These are phyloP conservation scores for Ophiognomonia clavigignenti-juglandacearum DNA, from an alignment of 2,329 filamentous ascomycete species.

Conservation along the genomic window DNA sequence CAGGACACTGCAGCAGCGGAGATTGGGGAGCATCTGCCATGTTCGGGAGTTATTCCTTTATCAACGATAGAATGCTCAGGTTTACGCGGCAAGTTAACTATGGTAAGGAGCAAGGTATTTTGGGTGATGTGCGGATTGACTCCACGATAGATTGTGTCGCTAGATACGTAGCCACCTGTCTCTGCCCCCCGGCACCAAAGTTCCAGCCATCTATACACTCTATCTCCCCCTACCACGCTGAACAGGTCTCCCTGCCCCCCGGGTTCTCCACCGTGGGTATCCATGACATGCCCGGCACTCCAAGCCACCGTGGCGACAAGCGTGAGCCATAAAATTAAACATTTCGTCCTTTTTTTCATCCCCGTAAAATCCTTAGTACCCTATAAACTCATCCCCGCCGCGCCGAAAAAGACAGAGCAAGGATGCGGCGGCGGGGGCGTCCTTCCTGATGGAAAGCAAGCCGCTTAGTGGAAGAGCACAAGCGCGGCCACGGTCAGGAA, in stretches of 20 bases:
- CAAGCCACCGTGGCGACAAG: background rate
- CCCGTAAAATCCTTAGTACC: background rate
- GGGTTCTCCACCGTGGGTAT: background rate
- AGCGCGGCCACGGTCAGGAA: constrained; percentile 34
- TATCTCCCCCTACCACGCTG: background rate
- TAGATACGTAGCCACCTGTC: too few species aligned
- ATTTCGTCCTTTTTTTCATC: background rate
- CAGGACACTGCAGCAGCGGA: too few species aligned
- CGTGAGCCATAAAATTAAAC: background rate
- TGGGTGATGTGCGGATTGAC: too few species aligned
- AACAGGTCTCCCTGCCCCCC: background rate
- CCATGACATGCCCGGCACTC: background rate
- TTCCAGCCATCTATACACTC: background rate
- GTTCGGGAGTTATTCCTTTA: too few species aligned
- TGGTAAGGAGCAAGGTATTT: too few species aligned
- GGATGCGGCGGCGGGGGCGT: background rate
- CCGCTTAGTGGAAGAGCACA: constrained; percentile 36
- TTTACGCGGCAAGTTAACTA: too few species aligned
- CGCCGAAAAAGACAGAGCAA: background rate
- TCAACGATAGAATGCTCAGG: too few species aligned
- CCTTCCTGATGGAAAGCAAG: background rate
- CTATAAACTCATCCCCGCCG: background rate
- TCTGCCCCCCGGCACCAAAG: too few species aligned
- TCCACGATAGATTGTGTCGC: too few species aligned
- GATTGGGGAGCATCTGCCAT: too few species aligned